phyloP scores from a whole-genome alignment of 2,329 filamentous ascomycete genomes.

The Lachnellula arida region DNA sequence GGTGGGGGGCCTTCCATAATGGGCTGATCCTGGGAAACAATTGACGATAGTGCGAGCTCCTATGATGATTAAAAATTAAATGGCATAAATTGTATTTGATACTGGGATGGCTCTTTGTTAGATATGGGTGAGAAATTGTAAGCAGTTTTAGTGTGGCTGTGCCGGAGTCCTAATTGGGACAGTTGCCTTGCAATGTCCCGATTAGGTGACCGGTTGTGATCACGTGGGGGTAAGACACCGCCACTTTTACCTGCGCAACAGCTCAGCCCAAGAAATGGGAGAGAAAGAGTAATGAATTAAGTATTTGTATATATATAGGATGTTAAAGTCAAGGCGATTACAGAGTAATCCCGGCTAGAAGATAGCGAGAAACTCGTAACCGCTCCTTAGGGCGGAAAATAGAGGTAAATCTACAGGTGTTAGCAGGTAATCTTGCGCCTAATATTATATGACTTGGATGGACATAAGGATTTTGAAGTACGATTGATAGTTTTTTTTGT shows the following conservation, averaged over 20 bases:
- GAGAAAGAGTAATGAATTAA: too few relatives aligned
- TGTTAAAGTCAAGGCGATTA: too few relatives aligned
- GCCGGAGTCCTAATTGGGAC: slow-evolving; percentile 2
- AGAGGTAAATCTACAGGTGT: too few relatives aligned
- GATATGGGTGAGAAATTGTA: not conserved
- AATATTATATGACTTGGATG: too few relatives aligned
- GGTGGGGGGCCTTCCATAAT: slow-evolving; percentile 9
- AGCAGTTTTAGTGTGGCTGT: slow-evolving; percentile 1
- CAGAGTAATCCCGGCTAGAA: too few relatives aligned
- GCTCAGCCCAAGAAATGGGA: too few relatives aligned
- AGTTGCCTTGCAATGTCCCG: not conserved
- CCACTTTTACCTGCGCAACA: not conserved
- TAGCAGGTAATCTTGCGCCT: too few relatives aligned
- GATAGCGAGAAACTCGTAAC: too few relatives aligned
- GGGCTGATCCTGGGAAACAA: not conserved
- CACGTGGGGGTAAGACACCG: not conserved
- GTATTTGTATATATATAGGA: too few relatives aligned
- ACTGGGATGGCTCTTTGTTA: not conserved
- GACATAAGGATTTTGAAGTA: too few relatives aligned
- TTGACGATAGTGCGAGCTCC: not conserved
- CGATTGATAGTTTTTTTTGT: too few relatives aligned
- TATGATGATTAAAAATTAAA: not conserved
- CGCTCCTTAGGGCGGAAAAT: too few relatives aligned
- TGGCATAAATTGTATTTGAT: not conserved
- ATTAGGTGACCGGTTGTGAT: slow-evolving; percentile 7